These are phyloP conservation scores for Podospora conica DNA, from an alignment of 495 filamentous ascomycete species.

Conservation along the genomic window DNA sequence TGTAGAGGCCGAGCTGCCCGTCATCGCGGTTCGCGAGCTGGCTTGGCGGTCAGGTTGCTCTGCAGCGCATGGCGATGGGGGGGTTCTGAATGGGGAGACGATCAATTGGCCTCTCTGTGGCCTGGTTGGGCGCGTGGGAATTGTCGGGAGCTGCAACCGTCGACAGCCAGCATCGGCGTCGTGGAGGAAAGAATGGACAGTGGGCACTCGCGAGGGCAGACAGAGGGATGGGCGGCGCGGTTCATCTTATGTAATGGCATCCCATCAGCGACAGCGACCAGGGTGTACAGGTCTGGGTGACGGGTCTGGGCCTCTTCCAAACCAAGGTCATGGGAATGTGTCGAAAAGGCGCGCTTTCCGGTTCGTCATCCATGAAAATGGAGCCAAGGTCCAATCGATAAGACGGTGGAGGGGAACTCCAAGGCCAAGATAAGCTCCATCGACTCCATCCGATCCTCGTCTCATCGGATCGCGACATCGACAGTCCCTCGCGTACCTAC, in stretches of 20 bases:
- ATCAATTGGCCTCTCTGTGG: neutral
- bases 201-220: neutral
- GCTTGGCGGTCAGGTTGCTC: neutral
- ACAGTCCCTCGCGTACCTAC: neutral
- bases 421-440: neutral
- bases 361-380: neutral
- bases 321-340: neutral
- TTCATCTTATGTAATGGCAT: neutral
- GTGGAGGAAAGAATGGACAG: neutral
- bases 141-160: neutral
- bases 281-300: neutral
- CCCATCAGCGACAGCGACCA: neutral
- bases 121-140: neutral
- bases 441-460: neutral
- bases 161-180: neutral
- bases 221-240: neutral
- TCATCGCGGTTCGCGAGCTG: conserved; percentile 22
- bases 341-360: neutral
- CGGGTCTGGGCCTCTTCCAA: neutral
- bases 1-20: conserved; percentile 19
- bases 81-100: neutral
- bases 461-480: neutral
- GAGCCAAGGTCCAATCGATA: neutral
- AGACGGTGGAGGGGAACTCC: neutral
- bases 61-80: conserved; percentile 11